Base-by-base conservation (phyloP, 371 early-diverging fungal species). In the Mucor irregularis region DNA sequence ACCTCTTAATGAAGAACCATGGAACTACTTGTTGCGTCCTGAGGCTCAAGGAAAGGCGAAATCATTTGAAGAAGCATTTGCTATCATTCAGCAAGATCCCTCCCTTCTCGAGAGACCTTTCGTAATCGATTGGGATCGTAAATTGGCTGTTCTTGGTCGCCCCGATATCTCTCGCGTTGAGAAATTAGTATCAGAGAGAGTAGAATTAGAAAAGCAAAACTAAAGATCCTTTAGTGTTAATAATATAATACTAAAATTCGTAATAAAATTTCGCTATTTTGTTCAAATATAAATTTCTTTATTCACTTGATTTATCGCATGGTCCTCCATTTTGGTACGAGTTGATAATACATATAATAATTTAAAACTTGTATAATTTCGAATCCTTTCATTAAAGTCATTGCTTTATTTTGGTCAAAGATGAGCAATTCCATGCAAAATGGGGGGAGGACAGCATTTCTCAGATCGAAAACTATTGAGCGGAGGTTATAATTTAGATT, bases 41-140 rank as follows among this genome's bases (percentile, higher is more conserved):
- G 72, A 76, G 24, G 72, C 72, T 10, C 57, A 65, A 33, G 31
- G 38, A 19, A 62, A 60, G 22, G 55, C 56, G 0, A 31, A 22
- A 25, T 68, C 73, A 0, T 65, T 60, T 40, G 64, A 68, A 25
- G 74, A 81, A 30, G 58, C 69, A 0, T 59, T 64, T 31, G 54
- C 55, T 2, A 9, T 78, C 2, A 53, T 78, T n/a, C 53, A 65
- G 42, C 14, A 64, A 28, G 55, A 81, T 26, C 73, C 77, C 31
- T 50, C 57, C 5, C 46, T 55, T 19, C 49, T 81, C 5, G 78
- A 78, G 56, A 63, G 81, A 24, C 81, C 81, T 10, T 66, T 81
- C 26, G 65, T 76, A 2, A 64, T 81, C 22, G 81, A 81, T 49
- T 74, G 69, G 68, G 59, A 62, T n/a, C 56, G 54, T n/a, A 74